Evolutionary conservation across 345 rosid genomes (phyloP).

Genomic region (Dimocarpus longan): DNA sequence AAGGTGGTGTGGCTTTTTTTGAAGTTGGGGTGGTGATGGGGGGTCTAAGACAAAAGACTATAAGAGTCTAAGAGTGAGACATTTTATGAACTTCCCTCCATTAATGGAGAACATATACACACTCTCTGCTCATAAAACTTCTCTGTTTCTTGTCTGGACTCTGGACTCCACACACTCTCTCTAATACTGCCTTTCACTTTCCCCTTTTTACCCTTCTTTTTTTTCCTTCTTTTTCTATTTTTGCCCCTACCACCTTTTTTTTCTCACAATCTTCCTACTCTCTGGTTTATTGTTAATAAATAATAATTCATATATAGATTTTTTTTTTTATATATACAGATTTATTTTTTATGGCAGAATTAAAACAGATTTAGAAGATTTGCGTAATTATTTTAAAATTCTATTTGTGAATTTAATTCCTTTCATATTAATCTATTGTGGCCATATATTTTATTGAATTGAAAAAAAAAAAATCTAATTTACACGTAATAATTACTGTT

Average conservation of each 20-base stretch:
- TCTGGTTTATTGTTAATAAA: no score
- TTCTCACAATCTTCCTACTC: not conserved
- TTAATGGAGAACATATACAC: conserved; percentile 22
- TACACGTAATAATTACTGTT: no score
- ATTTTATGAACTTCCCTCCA: conserved; percentile 32
- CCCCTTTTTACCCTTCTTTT: conserved; percentile 8
- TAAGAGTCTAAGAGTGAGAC: not conserved
- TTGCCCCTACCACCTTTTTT: not conserved
- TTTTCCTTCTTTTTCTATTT: not conserved
- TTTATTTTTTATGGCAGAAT: no score
- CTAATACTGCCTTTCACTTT: not conserved
- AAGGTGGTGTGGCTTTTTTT: conserved; percentile 14
- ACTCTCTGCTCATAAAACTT: conserved; percentile 6
- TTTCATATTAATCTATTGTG: not conserved
- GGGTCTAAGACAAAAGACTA: not conserved
- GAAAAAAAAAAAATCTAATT: no score
- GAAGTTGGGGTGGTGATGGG: not conserved
- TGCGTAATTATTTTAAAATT: not conserved
- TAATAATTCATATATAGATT: not conserved
- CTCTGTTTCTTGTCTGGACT: conserved; percentile 24
- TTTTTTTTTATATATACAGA: no score
- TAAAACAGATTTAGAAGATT: no score
- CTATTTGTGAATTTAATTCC: not conserved
- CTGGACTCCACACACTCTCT: not conserved
- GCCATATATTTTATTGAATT: not conserved